A percentile compares a stretch with the other conserved stretches of the same genome.
Evolutionary conservation across 2,329 filamentous ascomycete genomes (phyloP).

Genomic region (Penicillium sp.): DNA sequence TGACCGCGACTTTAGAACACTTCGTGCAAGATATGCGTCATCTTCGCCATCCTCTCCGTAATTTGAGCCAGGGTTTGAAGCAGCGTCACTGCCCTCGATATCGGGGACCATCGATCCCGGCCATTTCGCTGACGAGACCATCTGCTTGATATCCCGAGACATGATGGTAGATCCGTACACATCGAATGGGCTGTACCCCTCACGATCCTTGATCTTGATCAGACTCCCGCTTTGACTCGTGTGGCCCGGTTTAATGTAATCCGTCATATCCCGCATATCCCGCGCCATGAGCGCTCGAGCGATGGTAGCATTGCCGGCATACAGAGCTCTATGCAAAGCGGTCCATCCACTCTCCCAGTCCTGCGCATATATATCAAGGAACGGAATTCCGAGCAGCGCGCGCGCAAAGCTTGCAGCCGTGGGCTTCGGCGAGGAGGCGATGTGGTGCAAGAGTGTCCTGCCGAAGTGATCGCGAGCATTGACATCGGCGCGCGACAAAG

Average conservation of each 20-base stretch:
- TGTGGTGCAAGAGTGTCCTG: conserved; percentile 82
- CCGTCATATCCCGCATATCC: conserved; percentile 71
- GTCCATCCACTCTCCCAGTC: conserved; percentile 97
- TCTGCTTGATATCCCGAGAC: conserved; percentile 67
- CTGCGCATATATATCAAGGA: conserved; percentile 83
- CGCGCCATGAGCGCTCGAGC: conserved; percentile 81
- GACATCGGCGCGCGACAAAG: conserved; percentile 69
- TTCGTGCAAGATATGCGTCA: conserved; percentile 42
- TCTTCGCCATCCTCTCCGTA: conserved; percentile 58
- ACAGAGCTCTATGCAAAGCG: conserved; percentile 86
- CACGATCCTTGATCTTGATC: conserved; percentile 93
- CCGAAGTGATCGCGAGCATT: conserved; percentile 85
- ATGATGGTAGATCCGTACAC: conserved; percentile 88
- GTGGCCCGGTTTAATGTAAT: conserved; percentile 63
- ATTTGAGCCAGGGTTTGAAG: conserved; percentile 38
- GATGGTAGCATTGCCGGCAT: conserved; percentile 85
- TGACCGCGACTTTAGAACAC: conserved; percentile 40
- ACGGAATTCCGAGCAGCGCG: conserved; percentile 79
- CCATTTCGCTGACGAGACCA: conserved; percentile 37
- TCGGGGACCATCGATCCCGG: conserved; percentile 53
- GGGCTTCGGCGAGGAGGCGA: conserved; percentile 74
- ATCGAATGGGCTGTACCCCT: conserved; percentile 94
- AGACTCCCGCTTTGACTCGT: conserved; percentile 70
- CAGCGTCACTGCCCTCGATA: conserved; percentile 48
- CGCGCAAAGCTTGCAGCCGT: conserved; percentile 76